Evolutionary conservation across 2,329 filamentous ascomycete genomes (phyloP), one percentile per base, ranked within the genome.

Genomic region (Exophiala sideris): DNA sequence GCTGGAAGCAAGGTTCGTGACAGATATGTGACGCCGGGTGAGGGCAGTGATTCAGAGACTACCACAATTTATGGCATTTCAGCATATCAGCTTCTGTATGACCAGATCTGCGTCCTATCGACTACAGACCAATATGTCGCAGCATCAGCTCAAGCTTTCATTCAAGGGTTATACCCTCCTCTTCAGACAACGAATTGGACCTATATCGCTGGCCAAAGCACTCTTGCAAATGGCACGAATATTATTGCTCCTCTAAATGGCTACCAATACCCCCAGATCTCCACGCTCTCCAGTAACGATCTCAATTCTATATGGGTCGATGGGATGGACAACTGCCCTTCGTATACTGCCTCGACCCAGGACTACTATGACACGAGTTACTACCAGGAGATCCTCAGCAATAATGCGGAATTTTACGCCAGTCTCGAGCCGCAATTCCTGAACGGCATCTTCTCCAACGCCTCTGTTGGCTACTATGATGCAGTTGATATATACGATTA

Each of bases 151-250:
- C 78, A 81, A 60, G 81, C 82, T 2, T 84, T 84, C 62, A 75
- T 85, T 72, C 81, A 84, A 64, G 81, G 80, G 6, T 68, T 85
- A 8, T 85, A 84, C 64, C 82, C 82, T 33, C 80, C 81, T 10
- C 59, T 72, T 3, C 63, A 62, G 1, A 66, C 68, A 45, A 64
- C 71, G 45, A 68, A 67, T 50, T 60, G 65, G 44, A 64, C 66
- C 16, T 65, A 65, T 48, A 59, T 67, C 35, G 67, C 73, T 54
- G 63, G 67, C 5, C 67, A 71, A n/a, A 72, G 69, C 14, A 61
- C 74, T 8, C 65, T 79, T 18, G 73, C 77, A n/a, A 79, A 84
- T 66, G 75, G 76, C 1, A 71, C 70, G 1, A 65, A 67, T 35
- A 63, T 78, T 7, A 67, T 75, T 24, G 72, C 68, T 44, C 82